Evolutionary conservation across 805 yeast genomes (phyloP).

Genomic region (Clavispora santaluciae): DNA sequence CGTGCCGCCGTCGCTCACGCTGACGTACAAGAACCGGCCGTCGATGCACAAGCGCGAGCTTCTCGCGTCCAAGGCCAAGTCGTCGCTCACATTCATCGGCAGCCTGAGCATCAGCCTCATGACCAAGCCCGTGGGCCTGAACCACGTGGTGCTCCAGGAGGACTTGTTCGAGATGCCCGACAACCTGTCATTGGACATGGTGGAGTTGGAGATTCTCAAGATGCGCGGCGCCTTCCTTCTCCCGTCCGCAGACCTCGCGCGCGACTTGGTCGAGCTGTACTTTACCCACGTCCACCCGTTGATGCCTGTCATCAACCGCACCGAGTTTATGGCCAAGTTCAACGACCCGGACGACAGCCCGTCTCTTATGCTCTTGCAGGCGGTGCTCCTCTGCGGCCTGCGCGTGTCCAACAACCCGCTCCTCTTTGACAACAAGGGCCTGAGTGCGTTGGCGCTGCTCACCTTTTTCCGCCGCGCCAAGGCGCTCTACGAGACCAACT

Average conservation of each 20-base stretch:
- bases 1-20: conserved; percentile 41
- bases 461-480: conserved; percentile 66
- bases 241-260: conserved; percentile 56
- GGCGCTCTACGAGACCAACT: conserved; percentile 65
- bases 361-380: conserved; percentile 60
- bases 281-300: conserved; percentile 64
- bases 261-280: conserved; percentile 55
- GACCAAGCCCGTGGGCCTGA: conserved; percentile 43
- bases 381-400: conserved; percentile 66
- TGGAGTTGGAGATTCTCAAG: conserved; percentile 60
- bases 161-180: conserved; percentile 35
- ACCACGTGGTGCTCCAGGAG: conserved; percentile 42
- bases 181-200: conserved; percentile 41
- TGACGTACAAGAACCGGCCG: conserved; percentile 36
- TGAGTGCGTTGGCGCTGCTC: conserved; percentile 47
- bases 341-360: conserved; percentile 56
- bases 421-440: conserved; percentile 45
- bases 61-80: conserved; percentile 15
- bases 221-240: conserved; percentile 66
- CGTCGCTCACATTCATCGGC: conserved; percentile 48
- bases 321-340: conserved; percentile 53
- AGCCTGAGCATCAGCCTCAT: conserved; percentile 46
- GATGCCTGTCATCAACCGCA: conserved; percentile 62
- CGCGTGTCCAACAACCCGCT: conserved; percentile 53
- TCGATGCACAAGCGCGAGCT: conserved; percentile 33